These are phyloP conservation scores for Leptomonas seymouri DNA, from an alignment of 208 protist species.

Conservation along the genomic window DNA sequence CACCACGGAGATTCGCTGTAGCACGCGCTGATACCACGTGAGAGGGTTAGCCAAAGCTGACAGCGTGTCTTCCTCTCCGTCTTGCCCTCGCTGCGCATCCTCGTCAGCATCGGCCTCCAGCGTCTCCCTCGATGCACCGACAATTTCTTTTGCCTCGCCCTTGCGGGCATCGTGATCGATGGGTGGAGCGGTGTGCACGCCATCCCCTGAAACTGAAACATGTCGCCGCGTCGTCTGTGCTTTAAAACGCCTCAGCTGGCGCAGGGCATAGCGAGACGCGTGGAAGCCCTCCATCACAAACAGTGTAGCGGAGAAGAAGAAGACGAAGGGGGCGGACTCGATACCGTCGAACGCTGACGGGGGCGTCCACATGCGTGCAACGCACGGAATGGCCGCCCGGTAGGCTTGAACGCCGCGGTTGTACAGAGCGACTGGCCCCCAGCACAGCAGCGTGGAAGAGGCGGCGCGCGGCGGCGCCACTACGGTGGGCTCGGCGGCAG, in stretches of 20 bases:
- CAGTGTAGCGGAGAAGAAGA: slow-evolving; percentile 5
- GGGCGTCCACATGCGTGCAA: slow-evolving; percentile 24
- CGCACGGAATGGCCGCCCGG: slow-evolving; percentile 9
- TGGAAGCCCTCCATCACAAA: slow-evolving; percentile 29
- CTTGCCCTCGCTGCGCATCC: background rate
- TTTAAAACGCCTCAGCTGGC: slow-evolving; percentile 28
- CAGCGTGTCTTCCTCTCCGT: background rate
- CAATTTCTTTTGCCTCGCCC: background rate
- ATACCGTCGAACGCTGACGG: slow-evolving; percentile 16
- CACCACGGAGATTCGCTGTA: background rate
- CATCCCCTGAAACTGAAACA: background rate
- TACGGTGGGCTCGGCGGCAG: background rate
- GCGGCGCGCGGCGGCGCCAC: background rate
- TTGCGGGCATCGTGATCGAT: background rate
- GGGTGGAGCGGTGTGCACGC: background rate
- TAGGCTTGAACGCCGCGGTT: slow-evolving; percentile 14
- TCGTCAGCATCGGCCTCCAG: background rate
- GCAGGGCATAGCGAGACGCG: slow-evolving; percentile 19
- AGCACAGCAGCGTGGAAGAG: background rate
- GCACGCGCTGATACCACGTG: background rate
- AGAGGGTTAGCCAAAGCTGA: background rate
- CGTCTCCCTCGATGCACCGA: background rate
- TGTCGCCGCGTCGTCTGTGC: slow-evolving; percentile 8
- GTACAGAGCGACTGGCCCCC: slow-evolving; percentile 1
- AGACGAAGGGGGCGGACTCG: slow-evolving; percentile 25